A percentile compares a stretch with the other conserved stretches of the same genome.
Conservation (phyloP, 768 basidiomycete species). For the Porphyrellus cyaneotinctus region DNA sequence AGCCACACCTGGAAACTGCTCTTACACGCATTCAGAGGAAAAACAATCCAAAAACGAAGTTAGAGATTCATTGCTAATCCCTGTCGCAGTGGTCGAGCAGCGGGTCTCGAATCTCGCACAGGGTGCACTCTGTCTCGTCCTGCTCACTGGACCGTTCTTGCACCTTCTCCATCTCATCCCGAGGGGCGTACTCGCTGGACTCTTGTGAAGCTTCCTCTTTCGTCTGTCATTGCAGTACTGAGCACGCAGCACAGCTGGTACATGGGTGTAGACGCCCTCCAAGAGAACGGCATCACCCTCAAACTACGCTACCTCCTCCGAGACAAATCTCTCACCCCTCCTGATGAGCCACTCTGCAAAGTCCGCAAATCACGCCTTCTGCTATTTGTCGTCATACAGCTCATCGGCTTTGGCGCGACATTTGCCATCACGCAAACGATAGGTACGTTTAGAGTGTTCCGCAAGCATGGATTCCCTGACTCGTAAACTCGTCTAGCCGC, state of each 20-base stretch:
- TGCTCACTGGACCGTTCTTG: constrained; percentile 79
- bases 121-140: constrained; percentile 71
- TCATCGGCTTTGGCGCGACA: constrained; percentile 81
- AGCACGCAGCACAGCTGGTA: constrained; percentile 57
- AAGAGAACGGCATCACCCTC: constrained; percentile 75
- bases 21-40: constrained; percentile 17
- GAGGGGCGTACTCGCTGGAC: constrained; percentile 75
- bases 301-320: constrained; percentile 77
- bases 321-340: constrained; percentile 60
- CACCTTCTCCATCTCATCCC: constrained; percentile 78
- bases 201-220: constrained; percentile 56
- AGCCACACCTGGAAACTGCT: neutral
- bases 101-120: constrained; percentile 89
- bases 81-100: constrained; percentile 83
- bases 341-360: constrained; percentile 64
- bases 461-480: neutral
- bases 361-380: constrained; percentile 73
- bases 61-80: constrained; percentile 39
- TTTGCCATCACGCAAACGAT: constrained; percentile 90
- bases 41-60: constrained; percentile 16
- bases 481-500: constrained; percentile 49
- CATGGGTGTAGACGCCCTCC: constrained; percentile 84
- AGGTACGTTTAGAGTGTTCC: constrained; percentile 40
- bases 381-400: constrained; percentile 69
- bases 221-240: neutral